A percentile compares a stretch with the other conserved stretches of the same genome.
phyloP scores from a whole-genome alignment of 2,329 filamentous ascomycete genomes.

The Westerdykella ornata region DNA sequence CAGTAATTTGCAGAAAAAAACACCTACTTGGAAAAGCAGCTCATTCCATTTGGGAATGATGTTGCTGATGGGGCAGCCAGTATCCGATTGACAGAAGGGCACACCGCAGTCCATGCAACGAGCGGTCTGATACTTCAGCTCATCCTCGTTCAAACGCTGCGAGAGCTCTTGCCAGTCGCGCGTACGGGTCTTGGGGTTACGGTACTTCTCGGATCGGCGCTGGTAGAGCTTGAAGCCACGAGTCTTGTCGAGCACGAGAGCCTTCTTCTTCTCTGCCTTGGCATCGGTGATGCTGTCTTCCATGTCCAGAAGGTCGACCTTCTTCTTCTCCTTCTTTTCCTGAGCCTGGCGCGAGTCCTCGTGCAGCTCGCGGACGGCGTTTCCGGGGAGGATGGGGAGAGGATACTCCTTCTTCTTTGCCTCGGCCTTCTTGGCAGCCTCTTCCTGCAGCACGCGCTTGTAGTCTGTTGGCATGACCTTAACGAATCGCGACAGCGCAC shows the following conservation, averaged over 20 bases:
- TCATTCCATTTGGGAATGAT: constrained; percentile 98
- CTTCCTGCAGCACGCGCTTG: constrained; percentile 83
- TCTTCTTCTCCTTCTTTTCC: constrained; percentile 60
- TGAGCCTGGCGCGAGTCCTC: constrained; percentile 50
- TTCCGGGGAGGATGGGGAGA: constrained; percentile 67
- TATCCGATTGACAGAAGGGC: constrained; percentile 95
- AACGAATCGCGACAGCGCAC: constrained; percentile 81
- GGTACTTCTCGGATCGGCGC: constrained; percentile 88
- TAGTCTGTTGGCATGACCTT: constrained; percentile 94
- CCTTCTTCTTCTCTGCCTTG: constrained; percentile 82
- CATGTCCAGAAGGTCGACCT: constrained; percentile 67
- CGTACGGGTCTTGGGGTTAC: constrained; percentile 71
- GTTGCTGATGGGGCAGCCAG: constrained; percentile 91
- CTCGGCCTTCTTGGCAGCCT: constrained; percentile 76
- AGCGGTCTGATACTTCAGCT: constrained; percentile 92
- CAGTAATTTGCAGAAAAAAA: no score
- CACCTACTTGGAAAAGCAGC: constrained; percentile 48
- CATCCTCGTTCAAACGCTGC: constrained; percentile 80
- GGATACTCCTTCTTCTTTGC: constrained; percentile 79
- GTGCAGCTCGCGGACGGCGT: constrained; percentile 49
- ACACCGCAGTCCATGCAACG: constrained; percentile 99
- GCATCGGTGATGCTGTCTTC: constrained; percentile 84
- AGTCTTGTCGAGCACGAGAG: constrained; percentile 94
- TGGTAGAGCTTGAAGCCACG: constrained; percentile 96
- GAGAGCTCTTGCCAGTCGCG: constrained; percentile 94